Percentiles rank a stretch among this genome's conserved stretches.
Evolutionary conservation across 805 yeast genomes (phyloP).

Genomic region (Yamadazyma akitaensis): DNA sequence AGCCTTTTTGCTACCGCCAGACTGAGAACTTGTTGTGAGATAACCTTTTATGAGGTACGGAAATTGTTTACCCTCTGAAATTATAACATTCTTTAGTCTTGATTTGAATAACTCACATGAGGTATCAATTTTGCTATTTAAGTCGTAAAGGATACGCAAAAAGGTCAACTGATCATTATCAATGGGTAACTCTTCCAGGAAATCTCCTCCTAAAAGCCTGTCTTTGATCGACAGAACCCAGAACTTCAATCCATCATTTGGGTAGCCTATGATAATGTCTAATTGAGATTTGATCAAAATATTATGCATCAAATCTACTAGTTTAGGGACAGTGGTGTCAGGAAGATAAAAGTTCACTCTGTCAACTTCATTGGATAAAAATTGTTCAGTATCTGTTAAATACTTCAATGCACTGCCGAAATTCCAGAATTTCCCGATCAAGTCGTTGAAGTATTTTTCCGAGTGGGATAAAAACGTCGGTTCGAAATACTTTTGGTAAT

Average conservation of each 20-base stretch:
- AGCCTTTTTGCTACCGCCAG: constrained; percentile 5
- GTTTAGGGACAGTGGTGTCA: constrained; percentile 48
- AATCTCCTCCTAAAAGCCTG: background rate
- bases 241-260: constrained; percentile 52
- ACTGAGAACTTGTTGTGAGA: background rate
- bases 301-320: constrained; percentile 55
- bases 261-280: constrained; percentile 47
- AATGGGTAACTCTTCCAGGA: background rate
- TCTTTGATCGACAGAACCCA: constrained; percentile 49
- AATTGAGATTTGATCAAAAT: constrained; percentile 56
- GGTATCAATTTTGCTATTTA: constrained; percentile 52
- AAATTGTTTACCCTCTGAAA: constrained; percentile 38
- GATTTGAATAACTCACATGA: constrained; percentile 48
- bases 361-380: constrained; percentile 61
- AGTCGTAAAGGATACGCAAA: constrained; percentile 45
- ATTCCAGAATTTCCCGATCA: constrained; percentile 44
- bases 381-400: constrained; percentile 46
- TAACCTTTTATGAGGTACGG: constrained; percentile 21
- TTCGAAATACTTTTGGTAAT: constrained; percentile 64
- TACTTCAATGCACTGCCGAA: constrained; percentile 52
- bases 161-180: constrained; percentile 30
- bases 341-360: constrained; percentile 56
- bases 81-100: constrained; percentile 46
- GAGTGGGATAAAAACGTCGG: constrained; percentile 57
- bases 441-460: constrained; percentile 48